A percentile compares a stretch with the other conserved stretches of the same genome.
Evolutionary conservation across 1,139 yeast genomes (phyloP).

Genomic region (Suhomyces bokatorum): DNA sequence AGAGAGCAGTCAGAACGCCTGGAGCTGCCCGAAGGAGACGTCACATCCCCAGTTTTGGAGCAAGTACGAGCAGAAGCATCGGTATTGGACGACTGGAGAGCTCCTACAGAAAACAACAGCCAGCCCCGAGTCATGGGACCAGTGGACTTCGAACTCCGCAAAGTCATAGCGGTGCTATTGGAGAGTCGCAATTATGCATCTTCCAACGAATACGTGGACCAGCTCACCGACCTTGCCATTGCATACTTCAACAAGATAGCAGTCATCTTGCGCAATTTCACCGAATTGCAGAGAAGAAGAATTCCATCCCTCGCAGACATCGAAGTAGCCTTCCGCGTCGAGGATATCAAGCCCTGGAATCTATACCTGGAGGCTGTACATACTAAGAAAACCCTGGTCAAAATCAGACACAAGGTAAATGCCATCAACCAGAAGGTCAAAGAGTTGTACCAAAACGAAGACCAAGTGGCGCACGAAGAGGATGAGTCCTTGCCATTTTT

Average conservation of each 20-base stretch:
- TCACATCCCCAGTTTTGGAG: constrained; percentile 1
- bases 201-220: constrained; percentile 47
- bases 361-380: constrained; percentile 43
- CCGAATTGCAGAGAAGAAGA: constrained; percentile 69
- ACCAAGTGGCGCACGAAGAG: constrained; percentile 3
- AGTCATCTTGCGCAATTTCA: constrained; percentile 49
- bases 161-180: constrained; percentile 37
- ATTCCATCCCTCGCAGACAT: constrained; percentile 62
- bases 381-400: constrained; percentile 20
- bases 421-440: constrained; percentile 5
- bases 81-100: constrained; percentile 4
- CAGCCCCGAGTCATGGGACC: constrained; percentile 20
- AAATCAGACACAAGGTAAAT: constrained; percentile 1
- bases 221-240: constrained; percentile 48
- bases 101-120: neutral
- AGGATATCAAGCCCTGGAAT: constrained; percentile 43
- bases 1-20: neutral
- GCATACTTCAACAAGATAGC: constrained; percentile 52
- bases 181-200: constrained; percentile 37
- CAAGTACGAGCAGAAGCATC: constrained; percentile 3
- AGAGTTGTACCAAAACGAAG: constrained; percentile 7
- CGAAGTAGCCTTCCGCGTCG: constrained; percentile 48
- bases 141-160: constrained; percentile 38
- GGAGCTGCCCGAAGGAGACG: constrained; percentile 2
- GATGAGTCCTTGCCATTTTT: constrained; percentile 41